phyloP scores from a whole-genome alignment of 164 flowering plant species.

The Liriodendron chinense region DNA sequence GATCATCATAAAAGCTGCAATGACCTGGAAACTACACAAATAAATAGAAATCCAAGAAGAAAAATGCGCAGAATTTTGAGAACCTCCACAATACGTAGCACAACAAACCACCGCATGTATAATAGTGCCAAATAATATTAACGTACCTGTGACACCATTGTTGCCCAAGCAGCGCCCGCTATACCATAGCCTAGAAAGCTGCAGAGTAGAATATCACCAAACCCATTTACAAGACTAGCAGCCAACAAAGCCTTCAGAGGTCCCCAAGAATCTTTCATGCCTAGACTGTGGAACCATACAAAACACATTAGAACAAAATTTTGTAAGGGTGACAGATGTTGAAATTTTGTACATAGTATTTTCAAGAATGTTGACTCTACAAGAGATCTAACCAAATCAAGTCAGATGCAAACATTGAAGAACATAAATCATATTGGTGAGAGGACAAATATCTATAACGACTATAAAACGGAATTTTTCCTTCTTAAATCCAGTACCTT shows the following conservation, averaged over 20 bases:
- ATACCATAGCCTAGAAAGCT: constrained; percentile 76
- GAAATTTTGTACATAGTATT: no score
- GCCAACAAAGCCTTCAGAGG: constrained; percentile 90
- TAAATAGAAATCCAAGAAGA: constrained; percentile 13
- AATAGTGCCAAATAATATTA: neutral
- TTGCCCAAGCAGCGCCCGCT: constrained; percentile 99
- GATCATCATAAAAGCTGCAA: constrained; percentile 91
- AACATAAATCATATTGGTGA: no score
- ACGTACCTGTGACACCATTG: constrained; percentile 88
- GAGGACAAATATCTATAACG: no score
- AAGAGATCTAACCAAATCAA: no score
- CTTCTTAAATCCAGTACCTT: no score
- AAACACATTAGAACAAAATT: neutral
- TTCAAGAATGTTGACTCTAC: no score
- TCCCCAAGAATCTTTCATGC: constrained; percentile 98
- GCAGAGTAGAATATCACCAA: constrained; percentile 80
- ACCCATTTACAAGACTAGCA: constrained; percentile 70
- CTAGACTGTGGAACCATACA: constrained; percentile 59
- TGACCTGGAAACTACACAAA: constrained; percentile 44
- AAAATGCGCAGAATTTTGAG: neutral
- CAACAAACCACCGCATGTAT: neutral
- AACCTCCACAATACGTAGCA: neutral
- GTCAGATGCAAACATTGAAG: no score
- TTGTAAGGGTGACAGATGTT: neutral
- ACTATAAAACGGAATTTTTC: no score